Evolutionary conservation across 202 grass and related monocot genomes (phyloP), one percentile per base, ranked within the genome.

Genomic region (Setaria viridis): DNA sequence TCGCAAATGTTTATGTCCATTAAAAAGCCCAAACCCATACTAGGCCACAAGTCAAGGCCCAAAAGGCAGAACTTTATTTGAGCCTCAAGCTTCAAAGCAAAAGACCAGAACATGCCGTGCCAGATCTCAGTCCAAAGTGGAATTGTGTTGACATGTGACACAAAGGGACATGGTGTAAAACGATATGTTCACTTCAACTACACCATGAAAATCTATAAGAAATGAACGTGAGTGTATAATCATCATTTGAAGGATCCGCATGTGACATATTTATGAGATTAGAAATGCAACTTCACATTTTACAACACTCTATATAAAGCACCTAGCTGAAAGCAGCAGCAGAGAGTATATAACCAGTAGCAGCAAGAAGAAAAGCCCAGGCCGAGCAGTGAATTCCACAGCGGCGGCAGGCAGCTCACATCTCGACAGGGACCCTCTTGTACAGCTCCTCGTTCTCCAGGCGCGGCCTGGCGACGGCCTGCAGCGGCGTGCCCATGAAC

Each of bases 401-500:
- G 59, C 34, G 76, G 62, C 77, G 56, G 50, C 32, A 75, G 20
- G 37, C 54, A 25, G 60, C 51, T 95, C 78, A 98, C 75, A 95
- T 91, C 43, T 95, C 93, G 30, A 89, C 90, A 0, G 91, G 80
- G 21, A 97, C 14, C 64, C 88, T 91, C 77, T 85, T 91, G 82
- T 91, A 94, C 80, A 99, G 65, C 78, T 82, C 80, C 43, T 74
- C 56, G 4, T 91, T 74, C 67, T 89, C 87, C 46, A 99, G 89
- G 78, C 94, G 88, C 0, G 97, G 90, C 62, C 66, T 91, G 77
- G 92, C 92, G 7, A 97, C 33, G 0, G 90, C 87, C 59, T 84
- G 87, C 67, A 94, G 78, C 4, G 97, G 85, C 19, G 87, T 94
- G 77, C 54, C 79, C 97, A 99, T 99, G 89, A 99, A 99, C 3